These are phyloP conservation scores for Jacaranda copaia DNA, from an alignment of 257 asterid species.

Conservation along the genomic window DNA sequence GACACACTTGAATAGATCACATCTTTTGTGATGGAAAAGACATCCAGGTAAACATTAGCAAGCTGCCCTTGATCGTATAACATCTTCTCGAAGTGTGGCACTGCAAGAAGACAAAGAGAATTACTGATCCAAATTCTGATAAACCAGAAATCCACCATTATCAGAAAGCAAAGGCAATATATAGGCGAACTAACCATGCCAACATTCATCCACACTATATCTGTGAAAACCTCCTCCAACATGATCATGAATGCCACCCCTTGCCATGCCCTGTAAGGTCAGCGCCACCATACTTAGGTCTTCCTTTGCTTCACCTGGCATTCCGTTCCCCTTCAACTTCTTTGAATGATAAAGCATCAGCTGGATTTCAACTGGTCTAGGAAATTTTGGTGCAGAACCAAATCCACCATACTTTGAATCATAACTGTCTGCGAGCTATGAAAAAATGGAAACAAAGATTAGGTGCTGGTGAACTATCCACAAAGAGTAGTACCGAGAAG, in stretches of 20 bases:
- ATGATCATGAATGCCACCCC: conserved; percentile 95
- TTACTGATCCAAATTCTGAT: background rate
- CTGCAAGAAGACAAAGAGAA: conserved; percentile 53
- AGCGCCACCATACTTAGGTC: conserved; percentile 62
- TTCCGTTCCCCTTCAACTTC: conserved; percentile 63
- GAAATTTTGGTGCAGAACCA: conserved; percentile 97
- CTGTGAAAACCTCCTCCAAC: conserved; percentile 98
- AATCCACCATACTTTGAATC: conserved; percentile 89
- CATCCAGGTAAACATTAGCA: conserved; percentile 72
- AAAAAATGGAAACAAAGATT: conserved; percentile 17
- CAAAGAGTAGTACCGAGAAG: background rate
- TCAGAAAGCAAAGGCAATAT: background rate
- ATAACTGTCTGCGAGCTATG: conserved; percentile 73
- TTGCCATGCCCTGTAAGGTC: conserved; percentile 87
- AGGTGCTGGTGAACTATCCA: background rate
- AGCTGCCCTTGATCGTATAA: conserved; percentile 98
- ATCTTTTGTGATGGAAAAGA: conserved; percentile 77
- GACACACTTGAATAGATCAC: conserved; percentile 61
- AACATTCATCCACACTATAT: conserved; percentile 98
- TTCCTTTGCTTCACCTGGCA: conserved; percentile 70
- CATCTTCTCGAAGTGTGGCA: conserved; percentile 99
- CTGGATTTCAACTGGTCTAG: conserved; percentile 92
- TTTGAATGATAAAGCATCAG: conserved; percentile 84
- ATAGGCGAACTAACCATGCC: conserved; percentile 80
- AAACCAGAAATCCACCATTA: background rate